Base-by-base conservation (phyloP, 345 rosid species). In the Eucalyptus marginata region DNA sequence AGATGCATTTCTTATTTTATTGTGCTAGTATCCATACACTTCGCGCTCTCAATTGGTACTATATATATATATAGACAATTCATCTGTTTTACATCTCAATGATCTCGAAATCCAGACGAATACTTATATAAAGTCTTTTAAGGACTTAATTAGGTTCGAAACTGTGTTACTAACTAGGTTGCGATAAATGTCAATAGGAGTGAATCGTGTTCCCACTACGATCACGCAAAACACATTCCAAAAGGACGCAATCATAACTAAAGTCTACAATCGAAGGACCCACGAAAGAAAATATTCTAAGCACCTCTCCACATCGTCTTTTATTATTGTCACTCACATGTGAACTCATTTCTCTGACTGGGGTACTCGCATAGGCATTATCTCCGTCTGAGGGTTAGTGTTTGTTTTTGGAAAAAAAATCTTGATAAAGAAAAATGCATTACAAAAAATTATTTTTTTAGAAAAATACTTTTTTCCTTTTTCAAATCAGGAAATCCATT, bases 71-170 rank as follows among this genome's bases (percentile, higher is more conserved):
- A 51, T 50, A 0, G 4, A 52, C 24, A 52, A 17, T 7, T 18
- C 8, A 0, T 56, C 2, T 9, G 3, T 56, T 56, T 56, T 56
- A 56, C 62, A 56, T 56, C 5, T 22, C 12, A 24, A 10, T 56
- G 3, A 56, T 56, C 29, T 56, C 2, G 3, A 56, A 13, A 25
- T 56, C 5, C 2, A 0, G 62, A 56, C 0, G 3, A 56, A 56
- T 3, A 56, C 6, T 0, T 24, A 4, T 9, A 56, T 56, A 56
- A 24, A 56, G 3, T 56, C 13, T 56, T 56, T 56, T 24, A 10
- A 56, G 62, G 29, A 2, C 1, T 56, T 56, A 24, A 3, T 24
- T 56, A 56, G 62, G 62, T 56, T 56, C 0, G 2, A 56, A 24
- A 56, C 24, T 24, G 13, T 56, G 29, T 56, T 24, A 24, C 13